Evolutionary conservation across 2,329 filamentous ascomycete species (phyloP).

Genomic region (Phoma herbarum): DNA sequence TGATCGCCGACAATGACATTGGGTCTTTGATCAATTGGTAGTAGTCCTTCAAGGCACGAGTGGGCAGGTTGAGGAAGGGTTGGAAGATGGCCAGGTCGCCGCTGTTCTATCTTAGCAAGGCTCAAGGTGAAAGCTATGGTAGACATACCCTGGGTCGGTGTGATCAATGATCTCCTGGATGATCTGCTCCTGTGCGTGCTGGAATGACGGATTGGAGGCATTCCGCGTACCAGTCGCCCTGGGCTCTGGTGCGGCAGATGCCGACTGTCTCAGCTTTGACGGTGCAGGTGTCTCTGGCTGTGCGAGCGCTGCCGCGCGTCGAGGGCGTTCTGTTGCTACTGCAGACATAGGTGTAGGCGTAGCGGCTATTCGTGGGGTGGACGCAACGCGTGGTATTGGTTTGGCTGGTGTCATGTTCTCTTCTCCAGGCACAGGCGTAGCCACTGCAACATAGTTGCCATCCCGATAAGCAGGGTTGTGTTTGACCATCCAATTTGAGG

Average conservation of each 20-base stretch:
- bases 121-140: not conserved
- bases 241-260: constrained; percentile 34
- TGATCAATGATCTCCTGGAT: constrained; percentile 75
- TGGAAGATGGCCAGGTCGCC: constrained; percentile 74
- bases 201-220: constrained; percentile 64
- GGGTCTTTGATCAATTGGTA: constrained; percentile 85
- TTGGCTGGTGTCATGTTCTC: constrained; percentile 46
- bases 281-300: constrained; percentile 45
- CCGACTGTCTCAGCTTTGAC: constrained; percentile 44
- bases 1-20: constrained; percentile 77
- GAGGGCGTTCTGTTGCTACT: constrained; percentile 39
- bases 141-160: constrained; percentile 61
- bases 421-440: constrained; percentile 75
- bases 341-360: constrained; percentile 34
- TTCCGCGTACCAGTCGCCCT: constrained; percentile 50
- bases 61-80: constrained; percentile 80
- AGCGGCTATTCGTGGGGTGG: constrained; percentile 37
- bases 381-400: constrained; percentile 38
- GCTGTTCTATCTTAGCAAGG: constrained; percentile 28
- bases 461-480: constrained; percentile 83
- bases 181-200: constrained; percentile 87
- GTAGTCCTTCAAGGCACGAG: constrained; percentile 81
- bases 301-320: constrained; percentile 42
- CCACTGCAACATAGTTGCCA: constrained; percentile 71
- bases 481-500: constrained; percentile 88